phyloP scores from a whole-genome alignment of 2,329 filamentous ascomycete species.

The Aspergillus pseudotamarii region DNA sequence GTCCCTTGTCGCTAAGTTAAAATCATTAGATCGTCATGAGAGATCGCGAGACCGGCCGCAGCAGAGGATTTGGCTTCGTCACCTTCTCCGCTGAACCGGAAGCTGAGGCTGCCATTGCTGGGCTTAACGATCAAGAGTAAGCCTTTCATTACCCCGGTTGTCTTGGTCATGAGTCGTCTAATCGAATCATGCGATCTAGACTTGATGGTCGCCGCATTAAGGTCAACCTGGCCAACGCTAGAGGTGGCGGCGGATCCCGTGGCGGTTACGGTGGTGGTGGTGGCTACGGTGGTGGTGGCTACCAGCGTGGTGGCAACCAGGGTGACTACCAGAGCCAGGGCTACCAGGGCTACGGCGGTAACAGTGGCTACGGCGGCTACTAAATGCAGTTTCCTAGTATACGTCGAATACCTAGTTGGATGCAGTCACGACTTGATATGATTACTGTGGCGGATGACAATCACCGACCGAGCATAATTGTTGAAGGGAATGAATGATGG shows the following conservation, averaged over 20 bases:
- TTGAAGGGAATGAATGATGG: not conserved
- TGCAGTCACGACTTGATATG: not conserved
- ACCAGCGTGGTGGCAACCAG: not conserved
- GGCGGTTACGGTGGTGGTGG: not conserved
- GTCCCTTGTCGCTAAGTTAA: not conserved
- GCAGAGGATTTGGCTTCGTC: slow-evolving; percentile 32
- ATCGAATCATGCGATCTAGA: not conserved
- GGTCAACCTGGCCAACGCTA: not conserved
- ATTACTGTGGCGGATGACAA: not conserved
- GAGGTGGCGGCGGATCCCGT: not conserved
- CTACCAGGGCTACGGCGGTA: too few species aligned
- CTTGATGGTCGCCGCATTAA: not conserved
- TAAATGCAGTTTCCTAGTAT: not conserved
- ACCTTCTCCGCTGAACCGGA: slow-evolving; percentile 28
- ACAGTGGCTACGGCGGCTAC: not conserved
- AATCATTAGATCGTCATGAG: not conserved
- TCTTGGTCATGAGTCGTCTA: not conserved
- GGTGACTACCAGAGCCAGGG: not conserved
- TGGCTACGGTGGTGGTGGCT: not conserved
- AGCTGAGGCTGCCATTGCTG: not conserved
- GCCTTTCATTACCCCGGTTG: not conserved
- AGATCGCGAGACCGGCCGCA: slow-evolving; percentile 4
- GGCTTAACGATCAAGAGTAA: not conserved
- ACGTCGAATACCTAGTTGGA: not conserved
- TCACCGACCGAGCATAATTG: not conserved